Conservation (phyloP, 108 stramenopile genomes). For the Nitzschia sp. region DNA sequence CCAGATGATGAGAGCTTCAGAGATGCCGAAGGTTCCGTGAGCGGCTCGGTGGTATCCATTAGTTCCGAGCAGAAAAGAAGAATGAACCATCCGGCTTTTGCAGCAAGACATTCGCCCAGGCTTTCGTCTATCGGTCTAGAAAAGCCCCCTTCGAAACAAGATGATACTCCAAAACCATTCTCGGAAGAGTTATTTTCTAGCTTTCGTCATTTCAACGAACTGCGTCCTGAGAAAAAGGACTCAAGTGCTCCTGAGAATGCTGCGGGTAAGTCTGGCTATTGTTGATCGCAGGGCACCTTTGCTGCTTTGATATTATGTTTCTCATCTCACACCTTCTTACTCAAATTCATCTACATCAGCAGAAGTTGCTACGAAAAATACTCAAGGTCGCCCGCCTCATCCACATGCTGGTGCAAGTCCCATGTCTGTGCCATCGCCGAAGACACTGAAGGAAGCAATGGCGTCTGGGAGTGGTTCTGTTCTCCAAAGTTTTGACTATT, state of each 20-base stretch:
- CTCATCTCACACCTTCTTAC: no score
- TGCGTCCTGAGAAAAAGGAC: not conserved
- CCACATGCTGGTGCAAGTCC: constrained; percentile 1
- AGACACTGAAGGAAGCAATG: not conserved
- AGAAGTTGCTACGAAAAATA: not conserved
- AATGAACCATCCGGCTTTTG: constrained; percentile 34
- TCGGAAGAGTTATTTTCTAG: constrained; percentile 28
- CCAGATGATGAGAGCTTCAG: not conserved
- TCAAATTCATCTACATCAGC: no score
- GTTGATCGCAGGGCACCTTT: no score
- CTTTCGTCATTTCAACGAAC: constrained; percentile 28
- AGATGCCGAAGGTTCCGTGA: not conserved
- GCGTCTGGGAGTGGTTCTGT: not conserved
- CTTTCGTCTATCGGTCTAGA: not conserved
- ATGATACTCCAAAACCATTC: constrained; percentile 13
- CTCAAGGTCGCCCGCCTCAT: constrained; percentile 8
- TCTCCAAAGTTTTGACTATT: not conserved
- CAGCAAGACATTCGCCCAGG: not conserved
- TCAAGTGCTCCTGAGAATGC: no score
- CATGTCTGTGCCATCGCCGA: constrained; percentile 5
- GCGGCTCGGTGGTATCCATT: constrained; percentile 11
- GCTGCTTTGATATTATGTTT: no score
- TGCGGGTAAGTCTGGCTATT: no score
- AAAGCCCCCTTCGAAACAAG: not conserved
- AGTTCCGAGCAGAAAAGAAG: constrained; percentile 19